Base-by-base conservation (phyloP, 2,329 filamentous ascomycete genomes). In the Tetracladium maxilliforme region DNA sequence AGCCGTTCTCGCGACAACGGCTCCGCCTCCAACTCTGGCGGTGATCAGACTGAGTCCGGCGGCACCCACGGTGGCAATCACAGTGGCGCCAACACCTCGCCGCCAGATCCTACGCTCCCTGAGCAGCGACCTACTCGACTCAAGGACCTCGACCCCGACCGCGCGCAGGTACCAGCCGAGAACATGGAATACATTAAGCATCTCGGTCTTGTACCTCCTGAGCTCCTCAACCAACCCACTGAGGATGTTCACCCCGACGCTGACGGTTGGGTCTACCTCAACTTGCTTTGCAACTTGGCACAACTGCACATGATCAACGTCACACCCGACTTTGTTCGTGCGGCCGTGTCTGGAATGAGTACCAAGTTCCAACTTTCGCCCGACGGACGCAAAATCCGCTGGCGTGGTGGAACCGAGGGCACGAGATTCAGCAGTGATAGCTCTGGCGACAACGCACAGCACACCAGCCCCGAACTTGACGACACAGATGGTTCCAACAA, bases 281-380 rank as follows among this genome's bases (percentile, higher is more conserved):
- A 90, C 37, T 52, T 92, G 2, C 58, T 92, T 2, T 73, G 75
- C 42, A 84, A 77, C 40, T 65, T 92, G 57, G 82, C 83, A 0
- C 82, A 92, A 48, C 54, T 92, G 11, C 82, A 92, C 39, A 87
- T 84, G 1, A 63, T 90, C 36, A 86, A 83, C 30, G 81, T 92
- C 2, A 84, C 82, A 0, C 63, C 74, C 0, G 70, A 76, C 15
- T 87, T 87, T 38, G 71, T 90, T 19, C 72, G 78, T 30, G 66
- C 67, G 18, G 78, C 83, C 1, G 60, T 92, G 2, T 54, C 58
- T 1, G 70, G 78, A 24, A 66, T 72, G 35, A 87, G 80, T 38
- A 64, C 65, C 12, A 79, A 77, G 37, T 73, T 92, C 25, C 79
- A 92, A 42, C 45, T 92, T 0, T 87, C 81, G 1, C 56, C 58